Evolutionary conservation across 73 alveolate genomes (phyloP).

Genomic region (Stentor coeruleus): DNA sequence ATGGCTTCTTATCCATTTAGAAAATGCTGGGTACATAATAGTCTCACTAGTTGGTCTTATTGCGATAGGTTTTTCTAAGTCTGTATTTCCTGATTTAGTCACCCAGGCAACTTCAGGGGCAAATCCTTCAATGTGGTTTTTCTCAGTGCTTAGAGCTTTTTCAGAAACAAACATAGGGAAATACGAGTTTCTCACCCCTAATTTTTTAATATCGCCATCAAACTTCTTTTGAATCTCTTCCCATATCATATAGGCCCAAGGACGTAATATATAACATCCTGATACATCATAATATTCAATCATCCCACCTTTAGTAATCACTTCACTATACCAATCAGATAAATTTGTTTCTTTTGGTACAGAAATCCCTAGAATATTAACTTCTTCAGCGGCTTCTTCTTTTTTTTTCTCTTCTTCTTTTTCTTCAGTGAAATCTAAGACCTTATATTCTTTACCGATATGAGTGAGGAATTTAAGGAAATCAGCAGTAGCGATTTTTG

Average conservation of each 20-base stretch:
- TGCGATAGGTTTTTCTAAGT: conserved; percentile 94
- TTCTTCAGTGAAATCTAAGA: conserved; percentile 26
- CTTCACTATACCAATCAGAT: conserved; percentile 96
- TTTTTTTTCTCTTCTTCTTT: conserved; percentile 42
- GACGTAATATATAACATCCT: conserved; percentile 98
- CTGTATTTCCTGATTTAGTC: conserved; percentile 94
- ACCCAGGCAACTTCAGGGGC: conserved; percentile 99
- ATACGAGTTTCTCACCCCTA: conserved; percentile 93
- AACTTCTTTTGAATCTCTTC: conserved; percentile 82
- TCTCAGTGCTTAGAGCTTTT: conserved; percentile 93
- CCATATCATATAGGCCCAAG: conserved; percentile 98
- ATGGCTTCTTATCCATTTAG: conserved; percentile 98
- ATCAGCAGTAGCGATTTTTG: conserved; percentile 72
- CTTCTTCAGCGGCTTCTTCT: conserved; percentile 54
- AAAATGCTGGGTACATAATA: conserved; percentile 99
- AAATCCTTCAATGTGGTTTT: conserved; percentile 98
- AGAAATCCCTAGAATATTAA: conserved; percentile 73
- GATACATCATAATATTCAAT: conserved; percentile 98
- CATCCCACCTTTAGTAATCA: conserved; percentile 95
- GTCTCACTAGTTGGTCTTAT: conserved; percentile 99
- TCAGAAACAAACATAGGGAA: conserved; percentile 98
- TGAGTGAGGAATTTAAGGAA: conserved; percentile 22
- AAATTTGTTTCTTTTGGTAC: conserved; percentile 82
- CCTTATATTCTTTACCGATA: conserved; percentile 29
- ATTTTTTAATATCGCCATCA: conserved; percentile 80